Evolutionary conservation across 257 asterid species (phyloP).

Genomic region (Cynanchum wilfordii): DNA sequence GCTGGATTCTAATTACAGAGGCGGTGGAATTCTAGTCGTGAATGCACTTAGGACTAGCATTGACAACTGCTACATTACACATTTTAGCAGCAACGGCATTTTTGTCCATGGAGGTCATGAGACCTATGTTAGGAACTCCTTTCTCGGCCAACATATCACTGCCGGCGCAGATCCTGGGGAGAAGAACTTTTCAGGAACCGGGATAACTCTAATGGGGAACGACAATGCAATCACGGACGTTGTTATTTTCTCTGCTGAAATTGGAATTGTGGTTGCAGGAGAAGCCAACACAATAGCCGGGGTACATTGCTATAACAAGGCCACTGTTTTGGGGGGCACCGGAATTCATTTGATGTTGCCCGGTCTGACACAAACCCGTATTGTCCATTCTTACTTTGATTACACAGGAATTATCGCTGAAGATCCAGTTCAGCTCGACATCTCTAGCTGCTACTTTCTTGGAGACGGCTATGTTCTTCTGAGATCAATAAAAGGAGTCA

Average conservation of each 20-base stretch:
- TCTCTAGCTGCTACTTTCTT: conserved; percentile 63
- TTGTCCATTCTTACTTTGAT: conserved; percentile 68
- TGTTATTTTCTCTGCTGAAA: conserved; percentile 68
- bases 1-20: conserved; percentile 59
- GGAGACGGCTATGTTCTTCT: conserved; percentile 63
- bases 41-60: conserved; percentile 67
- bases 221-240: conserved; percentile 70
- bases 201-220: conserved; percentile 54
- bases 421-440: conserved; percentile 79
- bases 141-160: conserved; percentile 70
- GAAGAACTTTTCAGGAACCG: conserved; percentile 61
- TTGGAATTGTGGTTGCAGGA: conserved; percentile 57
- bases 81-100: conserved; percentile 62
- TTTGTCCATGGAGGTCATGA: conserved; percentile 66
- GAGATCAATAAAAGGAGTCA: conserved; percentile 56
- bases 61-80: conserved; percentile 77
- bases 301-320: conserved; percentile 89
- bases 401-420: conserved; percentile 84
- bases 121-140: conserved; percentile 62
- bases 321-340: conserved; percentile 69
- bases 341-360: conserved; percentile 65
- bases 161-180: conserved; percentile 72
- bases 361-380: conserved; percentile 67
- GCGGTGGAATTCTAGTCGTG: conserved; percentile 67
- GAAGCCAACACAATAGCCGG: conserved; percentile 68